Conservation (phyloP, 2,329 filamentous ascomycete species). For the Fusarium kyushuense region DNA sequence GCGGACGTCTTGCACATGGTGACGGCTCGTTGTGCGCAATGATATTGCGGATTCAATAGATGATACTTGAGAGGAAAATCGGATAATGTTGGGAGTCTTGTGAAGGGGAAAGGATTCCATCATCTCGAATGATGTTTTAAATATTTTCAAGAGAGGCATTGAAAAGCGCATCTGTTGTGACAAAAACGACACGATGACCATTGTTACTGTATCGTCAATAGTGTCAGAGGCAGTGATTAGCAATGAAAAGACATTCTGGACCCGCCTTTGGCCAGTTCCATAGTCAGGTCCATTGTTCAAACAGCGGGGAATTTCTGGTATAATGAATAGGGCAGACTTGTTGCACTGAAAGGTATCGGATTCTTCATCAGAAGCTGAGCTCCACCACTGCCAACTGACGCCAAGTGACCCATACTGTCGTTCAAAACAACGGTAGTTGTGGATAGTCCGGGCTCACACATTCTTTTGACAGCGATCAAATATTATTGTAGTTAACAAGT, state of each 20-base stretch:
- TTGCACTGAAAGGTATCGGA: not conserved
- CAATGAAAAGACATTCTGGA: not conserved
- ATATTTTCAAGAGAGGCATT: not conserved
- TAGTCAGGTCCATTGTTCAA: not conserved
- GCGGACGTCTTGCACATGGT: not conserved
- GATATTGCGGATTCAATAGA: not conserved
- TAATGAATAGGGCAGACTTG: not conserved
- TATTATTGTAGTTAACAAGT: too few species aligned
- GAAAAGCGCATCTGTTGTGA: not conserved
- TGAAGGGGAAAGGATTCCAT: not conserved
- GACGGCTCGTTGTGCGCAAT: too few species aligned
- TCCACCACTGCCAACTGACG: not conserved
- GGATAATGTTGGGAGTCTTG: not conserved
- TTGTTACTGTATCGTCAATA: not conserved
- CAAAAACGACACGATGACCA: not conserved
- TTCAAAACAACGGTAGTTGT: not conserved
- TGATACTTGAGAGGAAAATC: not conserved
- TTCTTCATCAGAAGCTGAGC: not conserved
- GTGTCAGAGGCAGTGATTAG: not conserved
- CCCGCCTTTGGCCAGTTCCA: not conserved
- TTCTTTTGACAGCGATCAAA: too few species aligned
- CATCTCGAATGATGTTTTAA: not conserved
- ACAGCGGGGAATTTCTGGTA: not conserved
- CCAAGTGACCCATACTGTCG: not conserved
- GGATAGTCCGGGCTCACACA: too few species aligned